Conservation (phyloP, 2,329 filamentous ascomycete species). For the Xylaria sp. region DNA sequence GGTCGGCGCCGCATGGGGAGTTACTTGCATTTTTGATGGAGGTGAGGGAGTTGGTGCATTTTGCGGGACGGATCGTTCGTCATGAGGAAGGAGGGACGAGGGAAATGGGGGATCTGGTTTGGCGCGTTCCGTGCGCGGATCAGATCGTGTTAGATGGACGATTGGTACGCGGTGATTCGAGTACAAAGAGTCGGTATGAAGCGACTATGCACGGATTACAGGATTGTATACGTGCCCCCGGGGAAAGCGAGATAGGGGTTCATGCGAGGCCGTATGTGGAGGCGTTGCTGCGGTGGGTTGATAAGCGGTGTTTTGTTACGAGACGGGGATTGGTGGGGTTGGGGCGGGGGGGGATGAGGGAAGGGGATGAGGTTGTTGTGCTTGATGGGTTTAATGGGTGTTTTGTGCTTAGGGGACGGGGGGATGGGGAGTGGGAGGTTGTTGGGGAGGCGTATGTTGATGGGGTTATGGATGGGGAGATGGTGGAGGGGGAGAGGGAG, state of each 20-base stretch:
- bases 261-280: slow-evolving; percentile 7
- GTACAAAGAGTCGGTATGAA: not conserved
- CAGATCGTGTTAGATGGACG: slow-evolving; percentile 6
- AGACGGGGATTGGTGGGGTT: slow-evolving; percentile 10
- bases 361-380: slow-evolving; percentile 1
- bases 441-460: slow-evolving; percentile 13
- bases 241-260: not conserved
- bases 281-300: slow-evolving; percentile 9
- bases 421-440: not conserved
- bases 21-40: not conserved
- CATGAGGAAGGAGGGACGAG: too few species aligned
- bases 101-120: not conserved
- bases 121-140: slow-evolving; percentile 14
- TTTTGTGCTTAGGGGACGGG: slow-evolving; percentile 3
- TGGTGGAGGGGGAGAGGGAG: not conserved
- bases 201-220: not conserved
- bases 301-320: slow-evolving; percentile 10
- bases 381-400: slow-evolving; percentile 11
- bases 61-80: not conserved
- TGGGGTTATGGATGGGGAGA: slow-evolving; percentile 12
- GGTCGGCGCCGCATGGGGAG: not conserved
- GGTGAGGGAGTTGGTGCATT: not conserved
- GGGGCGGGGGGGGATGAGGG: not conserved
- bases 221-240: not conserved
- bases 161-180: slow-evolving; percentile 1